phyloP scores from a whole-genome alignment of 2,329 filamentous ascomycete genomes.

The Pyricularia sp. region DNA sequence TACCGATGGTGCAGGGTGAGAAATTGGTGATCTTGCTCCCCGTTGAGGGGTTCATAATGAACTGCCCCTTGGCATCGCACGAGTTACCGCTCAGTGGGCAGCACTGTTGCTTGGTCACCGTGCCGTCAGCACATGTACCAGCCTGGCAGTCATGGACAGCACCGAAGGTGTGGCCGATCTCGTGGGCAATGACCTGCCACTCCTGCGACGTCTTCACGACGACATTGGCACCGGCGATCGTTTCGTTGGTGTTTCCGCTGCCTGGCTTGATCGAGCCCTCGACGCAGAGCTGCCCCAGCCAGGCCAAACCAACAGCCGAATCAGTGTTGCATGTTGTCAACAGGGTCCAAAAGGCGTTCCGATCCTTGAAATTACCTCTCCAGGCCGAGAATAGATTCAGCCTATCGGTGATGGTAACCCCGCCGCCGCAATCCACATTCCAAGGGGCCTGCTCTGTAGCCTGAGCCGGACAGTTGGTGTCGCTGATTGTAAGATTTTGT shows the following conservation, averaged over 20 bases:
- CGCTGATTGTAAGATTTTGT: constrained; percentile 72
- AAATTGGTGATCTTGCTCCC: constrained; percentile 64
- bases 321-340: constrained; percentile 74
- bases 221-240: constrained; percentile 79
- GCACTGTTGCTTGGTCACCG: constrained; percentile 48
- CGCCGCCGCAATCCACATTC: constrained; percentile 67
- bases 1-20: constrained; percentile 82
- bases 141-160: constrained; percentile 86
- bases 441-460: constrained; percentile 58
- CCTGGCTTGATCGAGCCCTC: constrained; percentile 45
- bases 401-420: constrained; percentile 61
- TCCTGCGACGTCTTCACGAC: constrained; percentile 75
- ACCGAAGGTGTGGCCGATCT: constrained; percentile 89
- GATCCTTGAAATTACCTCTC: constrained; percentile 69
- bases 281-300: constrained; percentile 81
- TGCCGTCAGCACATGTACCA: constrained; percentile 54
- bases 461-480: constrained; percentile 61
- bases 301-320: constrained; percentile 81
- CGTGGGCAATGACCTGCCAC: constrained; percentile 95
- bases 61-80: constrained; percentile 71
- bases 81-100: constrained; percentile 61
- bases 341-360: constrained; percentile 88
- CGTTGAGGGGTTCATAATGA: constrained; percentile 95
- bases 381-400: constrained; percentile 83
- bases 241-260: constrained; percentile 49